These are phyloP conservation scores for Simmondsia chinensis DNA, from an alignment of 148 eudicot genomes.

Conservation along the genomic window DNA sequence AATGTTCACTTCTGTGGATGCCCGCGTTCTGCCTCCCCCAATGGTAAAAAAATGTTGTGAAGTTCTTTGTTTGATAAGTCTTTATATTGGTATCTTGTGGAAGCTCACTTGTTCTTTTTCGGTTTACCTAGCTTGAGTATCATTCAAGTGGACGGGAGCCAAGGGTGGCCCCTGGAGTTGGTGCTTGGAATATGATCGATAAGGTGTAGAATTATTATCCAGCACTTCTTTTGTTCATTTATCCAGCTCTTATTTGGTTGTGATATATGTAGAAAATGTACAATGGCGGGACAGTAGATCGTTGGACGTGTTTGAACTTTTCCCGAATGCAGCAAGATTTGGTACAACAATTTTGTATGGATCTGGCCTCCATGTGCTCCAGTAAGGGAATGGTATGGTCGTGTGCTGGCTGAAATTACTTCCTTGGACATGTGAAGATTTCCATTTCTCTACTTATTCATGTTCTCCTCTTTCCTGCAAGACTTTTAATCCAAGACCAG, in stretches of 20 bases:
- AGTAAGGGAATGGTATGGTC: conserved; percentile 72
- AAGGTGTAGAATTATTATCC: conserved; percentile 29
- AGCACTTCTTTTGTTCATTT: neutral
- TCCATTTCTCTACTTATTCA: too few species aligned
- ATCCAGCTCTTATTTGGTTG: neutral
- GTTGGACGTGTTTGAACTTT: conserved; percentile 66
- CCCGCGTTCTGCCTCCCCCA: conserved; percentile 75
- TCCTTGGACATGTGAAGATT: too few species aligned
- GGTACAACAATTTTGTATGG: conserved; percentile 24
- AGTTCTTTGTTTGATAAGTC: neutral
- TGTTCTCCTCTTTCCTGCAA: conserved; percentile 14
- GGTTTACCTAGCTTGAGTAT: conserved; percentile 54
- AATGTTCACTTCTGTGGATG: conserved; percentile 38
- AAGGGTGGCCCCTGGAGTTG: conserved; percentile 47
- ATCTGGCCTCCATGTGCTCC: conserved; percentile 47
- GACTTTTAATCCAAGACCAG: conserved; percentile 31
- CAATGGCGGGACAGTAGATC: conserved; percentile 38
- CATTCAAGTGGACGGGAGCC: conserved; percentile 37
- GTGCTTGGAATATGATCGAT: conserved; percentile 85
- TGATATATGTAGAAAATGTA: conserved; percentile 59
- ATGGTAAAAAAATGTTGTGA: conserved; percentile 25
- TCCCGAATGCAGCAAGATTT: conserved; percentile 13
- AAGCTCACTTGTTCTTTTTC: neutral
- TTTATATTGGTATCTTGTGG: neutral
- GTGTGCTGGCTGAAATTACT: too few species aligned